Evolutionary conservation across 1,139 yeast species (phyloP).

Genomic region (Nematodospora anomalae): DNA sequence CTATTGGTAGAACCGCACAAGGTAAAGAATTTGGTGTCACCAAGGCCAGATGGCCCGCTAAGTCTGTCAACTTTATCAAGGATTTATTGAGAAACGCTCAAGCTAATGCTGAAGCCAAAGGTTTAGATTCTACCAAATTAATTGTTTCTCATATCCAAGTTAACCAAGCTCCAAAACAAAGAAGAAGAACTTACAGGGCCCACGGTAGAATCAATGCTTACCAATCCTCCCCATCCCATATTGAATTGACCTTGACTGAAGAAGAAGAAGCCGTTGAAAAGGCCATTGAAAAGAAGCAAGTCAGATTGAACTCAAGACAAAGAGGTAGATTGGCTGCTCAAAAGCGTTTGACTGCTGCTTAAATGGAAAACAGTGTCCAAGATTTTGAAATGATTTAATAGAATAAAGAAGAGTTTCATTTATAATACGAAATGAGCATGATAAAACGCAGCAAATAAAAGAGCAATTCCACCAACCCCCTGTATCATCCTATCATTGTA

Average conservation of each 20-base stretch:
- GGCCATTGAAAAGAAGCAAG: slow-evolving; percentile 82
- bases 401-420: background rate
- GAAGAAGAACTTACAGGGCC: slow-evolving; percentile 99
- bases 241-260: slow-evolving; percentile 96
- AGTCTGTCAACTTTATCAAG: slow-evolving; percentile 93
- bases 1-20: slow-evolving; percentile 99
- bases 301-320: slow-evolving; percentile 86
- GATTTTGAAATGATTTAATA: too few relatives aligned
- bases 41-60: slow-evolving; percentile 99
- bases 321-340: slow-evolving; percentile 88
- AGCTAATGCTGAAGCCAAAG: slow-evolving; percentile 99
- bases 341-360: slow-evolving; percentile 43
- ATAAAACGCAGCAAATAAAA: slow-evolving; percentile 1
- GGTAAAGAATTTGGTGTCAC: slow-evolving; percentile 99
- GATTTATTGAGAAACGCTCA: slow-evolving; percentile 97
- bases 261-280: slow-evolving; percentile 91
- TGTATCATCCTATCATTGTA: slow-evolving; percentile 5
- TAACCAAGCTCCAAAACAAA: slow-evolving; percentile 99
- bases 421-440: background rate
- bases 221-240: slow-evolving; percentile 98
- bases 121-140: slow-evolving; percentile 92
- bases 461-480: slow-evolving; percentile 3
- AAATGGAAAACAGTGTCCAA: slow-evolving; percentile 5
- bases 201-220: slow-evolving; percentile 99
- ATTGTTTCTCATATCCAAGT: slow-evolving; percentile 98